A percentile compares a stretch with the other conserved stretches of the same genome.
These are phyloP conservation scores for Candida verbasci DNA, from an alignment of 805 yeast species.

Conservation along the genomic window DNA sequence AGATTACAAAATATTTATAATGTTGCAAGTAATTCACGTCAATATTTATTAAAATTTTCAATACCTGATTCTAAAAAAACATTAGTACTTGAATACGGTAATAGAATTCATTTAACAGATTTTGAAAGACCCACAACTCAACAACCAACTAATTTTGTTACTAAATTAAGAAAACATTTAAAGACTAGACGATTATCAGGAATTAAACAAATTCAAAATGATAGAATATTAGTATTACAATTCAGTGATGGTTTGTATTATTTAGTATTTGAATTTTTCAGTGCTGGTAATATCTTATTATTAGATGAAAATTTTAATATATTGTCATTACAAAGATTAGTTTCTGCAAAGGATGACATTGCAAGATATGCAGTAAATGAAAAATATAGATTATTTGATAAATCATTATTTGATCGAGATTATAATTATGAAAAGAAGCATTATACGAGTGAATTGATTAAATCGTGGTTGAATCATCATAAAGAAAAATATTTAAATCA, in stretches of 20 bases:
- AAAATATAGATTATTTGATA: constrained; percentile 58
- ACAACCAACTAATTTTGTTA: constrained; percentile 79
- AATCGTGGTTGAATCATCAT: constrained; percentile 37
- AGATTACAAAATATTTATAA: constrained; percentile 85
- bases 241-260: constrained; percentile 79
- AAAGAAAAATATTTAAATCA: constrained; percentile 19
- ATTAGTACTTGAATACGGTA: constrained; percentile 81
- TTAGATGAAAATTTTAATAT: constrained; percentile 68
- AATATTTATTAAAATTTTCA: constrained; percentile 74
- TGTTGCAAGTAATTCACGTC: constrained; percentile 64
- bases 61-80: constrained; percentile 76
- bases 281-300: constrained; percentile 87
- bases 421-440: constrained; percentile 9
- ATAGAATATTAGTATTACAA: constrained; percentile 77
- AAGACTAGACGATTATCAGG: constrained; percentile 73
- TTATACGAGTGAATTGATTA: constrained; percentile 27
- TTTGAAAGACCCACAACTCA: constrained; percentile 78
- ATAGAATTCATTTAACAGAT: constrained; percentile 71
- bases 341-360: constrained; percentile 64
- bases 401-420: constrained; percentile 34
- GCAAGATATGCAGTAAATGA: constrained; percentile 73
- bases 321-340: constrained; percentile 71
- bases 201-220: constrained; percentile 70
- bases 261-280: constrained; percentile 84
- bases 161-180: constrained; percentile 81